Conservation (phyloP, 176 grass and related monocot genomes). For the Metroxylon sagu region DNA sequence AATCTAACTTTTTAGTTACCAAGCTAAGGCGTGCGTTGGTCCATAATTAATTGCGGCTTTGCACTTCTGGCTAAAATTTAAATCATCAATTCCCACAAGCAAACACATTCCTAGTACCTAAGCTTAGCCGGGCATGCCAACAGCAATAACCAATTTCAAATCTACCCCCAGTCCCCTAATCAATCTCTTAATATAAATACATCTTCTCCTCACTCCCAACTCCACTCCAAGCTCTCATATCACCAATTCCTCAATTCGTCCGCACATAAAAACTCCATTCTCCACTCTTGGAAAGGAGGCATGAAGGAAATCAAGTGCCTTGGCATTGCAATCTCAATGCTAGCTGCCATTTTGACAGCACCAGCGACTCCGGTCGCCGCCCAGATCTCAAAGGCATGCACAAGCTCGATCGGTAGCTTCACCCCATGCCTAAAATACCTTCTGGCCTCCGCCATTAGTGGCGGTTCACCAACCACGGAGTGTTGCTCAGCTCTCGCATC, state of each 20-base stretch:
- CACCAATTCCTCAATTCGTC: background rate
- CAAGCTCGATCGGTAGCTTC: conserved; percentile 48
- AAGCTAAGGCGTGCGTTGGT: conserved; percentile 8
- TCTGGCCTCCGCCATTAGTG: conserved; percentile 43
- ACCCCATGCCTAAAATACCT: conserved; percentile 68
- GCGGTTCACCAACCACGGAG: background rate
- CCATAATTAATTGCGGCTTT: too few species aligned
- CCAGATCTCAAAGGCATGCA: conserved; percentile 53
- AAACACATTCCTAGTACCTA: too few species aligned
- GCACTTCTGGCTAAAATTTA: too few species aligned
- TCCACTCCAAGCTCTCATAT: background rate
- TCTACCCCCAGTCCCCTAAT: conserved; percentile 4
- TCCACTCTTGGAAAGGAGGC: background rate
- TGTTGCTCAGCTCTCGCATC: conserved; percentile 50
- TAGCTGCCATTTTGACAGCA: background rate
- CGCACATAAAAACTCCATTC: background rate
- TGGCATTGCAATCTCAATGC: too few species aligned
- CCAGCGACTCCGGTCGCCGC: conserved; percentile 16
- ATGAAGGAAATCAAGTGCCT: background rate
- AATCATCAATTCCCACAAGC: background rate
- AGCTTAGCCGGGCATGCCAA: conserved; percentile 30
- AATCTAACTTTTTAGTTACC: background rate
- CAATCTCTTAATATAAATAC: conserved; percentile 2
- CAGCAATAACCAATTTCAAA: conserved; percentile 31
- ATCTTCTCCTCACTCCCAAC: background rate